A percentile compares a stretch with the other conserved stretches of the same genome.
These are phyloP conservation scores for Penicillium bovifimosum DNA, from an alignment of 495 filamentous ascomycete genomes.

Conservation along the genomic window DNA sequence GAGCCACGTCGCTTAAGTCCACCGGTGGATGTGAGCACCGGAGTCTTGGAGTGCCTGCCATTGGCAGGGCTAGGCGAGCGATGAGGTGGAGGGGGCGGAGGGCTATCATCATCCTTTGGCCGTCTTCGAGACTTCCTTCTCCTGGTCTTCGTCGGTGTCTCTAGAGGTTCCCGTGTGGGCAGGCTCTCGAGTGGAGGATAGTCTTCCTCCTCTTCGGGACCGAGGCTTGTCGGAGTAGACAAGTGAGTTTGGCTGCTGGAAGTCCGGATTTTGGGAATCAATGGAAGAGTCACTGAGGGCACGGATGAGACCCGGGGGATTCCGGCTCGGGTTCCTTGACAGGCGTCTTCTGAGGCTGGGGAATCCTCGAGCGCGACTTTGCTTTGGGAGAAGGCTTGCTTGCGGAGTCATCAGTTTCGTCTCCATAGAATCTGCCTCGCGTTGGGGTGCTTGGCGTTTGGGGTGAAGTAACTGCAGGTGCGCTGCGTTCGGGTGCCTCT, in stretches of 20 bases:
- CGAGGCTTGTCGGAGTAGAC: slow-evolving; percentile 14
- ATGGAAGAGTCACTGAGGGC: slow-evolving; percentile 51
- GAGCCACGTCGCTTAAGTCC: slow-evolving; percentile 66
- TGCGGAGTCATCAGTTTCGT: slow-evolving; percentile 5
- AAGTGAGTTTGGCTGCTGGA: slow-evolving; percentile 36
- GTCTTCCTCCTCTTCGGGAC: slow-evolving; percentile 33
- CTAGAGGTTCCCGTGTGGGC: slow-evolving; percentile 17
- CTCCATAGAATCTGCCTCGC: slow-evolving; percentile 22
- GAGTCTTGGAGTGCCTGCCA: slow-evolving; percentile 46
- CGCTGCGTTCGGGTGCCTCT: neutral
- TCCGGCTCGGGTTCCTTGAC: slow-evolving; percentile 22
- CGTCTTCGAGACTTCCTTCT: slow-evolving; percentile 29
- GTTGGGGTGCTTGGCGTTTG: slow-evolving; percentile 7
- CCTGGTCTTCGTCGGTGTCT: slow-evolving; percentile 32
- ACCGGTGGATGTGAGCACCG: slow-evolving; percentile 41
- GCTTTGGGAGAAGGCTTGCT: slow-evolving; percentile 6
- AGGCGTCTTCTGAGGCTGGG: slow-evolving; percentile 25
- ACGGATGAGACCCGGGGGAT: slow-evolving; percentile 51
- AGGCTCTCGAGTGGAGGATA: slow-evolving; percentile 27
- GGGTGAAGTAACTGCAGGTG: neutral
- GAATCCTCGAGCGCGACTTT: slow-evolving; percentile 9
- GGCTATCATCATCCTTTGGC: slow-evolving; percentile 33
- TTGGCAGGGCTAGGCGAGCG: slow-evolving; percentile 42
- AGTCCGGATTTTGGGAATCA: slow-evolving; percentile 50
- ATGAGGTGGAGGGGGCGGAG: slow-evolving; percentile 51